Base-by-base conservation (phyloP, 306 rosid species). In the Cucumis cinereus region DNA sequence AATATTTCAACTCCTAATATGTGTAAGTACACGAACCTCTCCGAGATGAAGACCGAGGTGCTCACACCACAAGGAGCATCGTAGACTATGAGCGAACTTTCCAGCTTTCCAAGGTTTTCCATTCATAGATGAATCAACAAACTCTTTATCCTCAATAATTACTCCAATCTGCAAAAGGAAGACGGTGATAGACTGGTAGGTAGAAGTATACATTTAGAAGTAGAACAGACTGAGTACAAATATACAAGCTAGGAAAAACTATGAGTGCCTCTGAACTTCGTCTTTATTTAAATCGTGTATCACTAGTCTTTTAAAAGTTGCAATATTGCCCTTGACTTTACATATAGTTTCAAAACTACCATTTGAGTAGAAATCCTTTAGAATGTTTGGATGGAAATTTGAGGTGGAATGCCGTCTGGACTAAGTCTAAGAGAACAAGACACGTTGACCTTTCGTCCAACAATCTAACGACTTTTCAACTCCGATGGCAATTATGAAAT, bases 11-110 rank as follows among this genome's bases (percentile, higher is more conserved):
- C 4, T 56, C 10, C 67, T 70, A 7, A 7, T 70, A 70, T 43
- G 17, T 58, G 4, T 33, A 73, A 24, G 33, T 77, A 26, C 33
- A 73, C 83, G 35, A 66, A 86, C 86, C 89, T 86, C 85, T 77
- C 62, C 81, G 47, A 80, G 79, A 64, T 59, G 81, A 78, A 86
- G 86, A 78, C 86, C 89, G 13, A 86, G 81, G 79, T 83, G 89
- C 81, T 86, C 89, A 45, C 85, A 80, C 89, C 89, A 86, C 79
- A 86, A 36, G 13, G 86, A 83, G 61, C 89, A 79, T 30, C 89
- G 80, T 30, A 86, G 83, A 59, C 85, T 81, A 52, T 76, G 77
- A 24, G 85, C 64, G 22, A 86, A 86, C 47, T 86, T 86, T 56
- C 89, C 89, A 2, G 86, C 86, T 41, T 77, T 83, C 89, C 89